These are phyloP conservation scores for Orychophragmus violaceus DNA, from an alignment of 345 rosid species.

Conservation along the genomic window DNA sequence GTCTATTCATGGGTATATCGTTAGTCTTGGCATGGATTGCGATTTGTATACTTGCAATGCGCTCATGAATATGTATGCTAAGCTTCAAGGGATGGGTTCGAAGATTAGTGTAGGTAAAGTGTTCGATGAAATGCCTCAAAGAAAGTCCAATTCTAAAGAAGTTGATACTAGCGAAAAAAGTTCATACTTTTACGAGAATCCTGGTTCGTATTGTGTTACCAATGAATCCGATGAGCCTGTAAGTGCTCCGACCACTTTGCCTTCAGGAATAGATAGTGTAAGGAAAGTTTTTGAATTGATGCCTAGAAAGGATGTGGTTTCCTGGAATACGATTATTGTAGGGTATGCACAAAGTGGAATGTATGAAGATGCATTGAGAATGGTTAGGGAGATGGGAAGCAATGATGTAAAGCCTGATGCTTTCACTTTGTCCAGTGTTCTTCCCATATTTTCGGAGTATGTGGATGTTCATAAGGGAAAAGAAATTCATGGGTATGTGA, in stretches of 20 bases:
- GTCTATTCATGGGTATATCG: slow-evolving; percentile 62
- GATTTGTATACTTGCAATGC: slow-evolving; percentile 78
- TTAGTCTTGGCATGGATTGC: slow-evolving; percentile 54
- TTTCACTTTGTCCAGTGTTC: slow-evolving; percentile 73
- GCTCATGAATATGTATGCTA: slow-evolving; percentile 78
- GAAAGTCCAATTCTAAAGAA: background rate
- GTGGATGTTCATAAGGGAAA: slow-evolving; percentile 57
- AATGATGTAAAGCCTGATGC: slow-evolving; percentile 54
- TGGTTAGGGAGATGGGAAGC: slow-evolving; percentile 62
- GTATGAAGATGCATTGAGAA: slow-evolving; percentile 53
- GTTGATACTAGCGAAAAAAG: too few species aligned
- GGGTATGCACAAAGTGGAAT: slow-evolving; percentile 61
- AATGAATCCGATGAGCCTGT: too few species aligned
- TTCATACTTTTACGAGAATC: too few species aligned
- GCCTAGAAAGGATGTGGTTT: slow-evolving; percentile 65
- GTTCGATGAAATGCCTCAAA: slow-evolving; percentile 44
- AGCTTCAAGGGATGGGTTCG: slow-evolving; percentile 32
- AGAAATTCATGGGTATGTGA: slow-evolving; percentile 74
- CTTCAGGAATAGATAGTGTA: slow-evolving; percentile 33
- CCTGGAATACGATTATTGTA: slow-evolving; percentile 74
- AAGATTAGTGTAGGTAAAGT: slow-evolving; percentile 6
- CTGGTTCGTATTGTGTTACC: too few species aligned
- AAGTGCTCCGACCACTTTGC: too few species aligned
- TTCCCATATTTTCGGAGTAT: slow-evolving; percentile 65
- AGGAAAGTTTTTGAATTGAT: slow-evolving; percentile 57